Conservation (phyloP, 148 eudicot species). For the Dianthus caryophyllus region DNA sequence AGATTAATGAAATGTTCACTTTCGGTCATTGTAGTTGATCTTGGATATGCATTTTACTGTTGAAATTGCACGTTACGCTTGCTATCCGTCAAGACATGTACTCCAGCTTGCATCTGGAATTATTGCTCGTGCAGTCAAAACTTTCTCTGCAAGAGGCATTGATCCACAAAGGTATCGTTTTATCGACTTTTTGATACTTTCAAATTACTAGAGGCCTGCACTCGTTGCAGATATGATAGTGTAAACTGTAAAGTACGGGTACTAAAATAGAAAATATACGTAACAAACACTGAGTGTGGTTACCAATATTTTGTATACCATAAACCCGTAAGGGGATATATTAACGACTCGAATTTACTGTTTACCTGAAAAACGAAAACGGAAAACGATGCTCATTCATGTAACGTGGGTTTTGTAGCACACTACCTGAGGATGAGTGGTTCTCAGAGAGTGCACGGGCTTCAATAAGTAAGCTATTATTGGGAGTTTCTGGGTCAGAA, state of each 20-base stretch:
- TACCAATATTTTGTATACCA: no score
- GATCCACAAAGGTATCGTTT: conserved; percentile 74
- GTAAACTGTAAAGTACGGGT: no score
- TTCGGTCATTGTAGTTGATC: conserved; percentile 54
- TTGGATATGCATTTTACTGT: conserved; percentile 99
- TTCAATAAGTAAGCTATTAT: conserved; percentile 68
- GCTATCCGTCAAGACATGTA: conserved; percentile 70
- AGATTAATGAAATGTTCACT: neutral
- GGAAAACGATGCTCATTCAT: neutral
- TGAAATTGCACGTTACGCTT: conserved; percentile 90
- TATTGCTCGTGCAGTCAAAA: conserved; percentile 76
- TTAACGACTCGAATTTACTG: no score
- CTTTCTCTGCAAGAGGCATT: conserved; percentile 82
- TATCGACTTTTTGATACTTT: neutral
- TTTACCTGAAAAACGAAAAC: no score
- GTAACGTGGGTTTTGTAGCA: conserved; percentile 31
- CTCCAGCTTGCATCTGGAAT: conserved; percentile 77
- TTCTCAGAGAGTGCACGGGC: conserved; percentile 78
- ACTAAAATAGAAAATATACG: no score
- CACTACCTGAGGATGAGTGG: conserved; percentile 95
- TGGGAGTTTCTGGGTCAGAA: conserved; percentile 73
- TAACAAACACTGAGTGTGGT: no score
- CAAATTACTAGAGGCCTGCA: no score
- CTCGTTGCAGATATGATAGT: no score
- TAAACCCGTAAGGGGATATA: no score